Conservation (phyloP, 2,329 filamentous ascomycete genomes). For the Trichoderma sp. region DNA sequence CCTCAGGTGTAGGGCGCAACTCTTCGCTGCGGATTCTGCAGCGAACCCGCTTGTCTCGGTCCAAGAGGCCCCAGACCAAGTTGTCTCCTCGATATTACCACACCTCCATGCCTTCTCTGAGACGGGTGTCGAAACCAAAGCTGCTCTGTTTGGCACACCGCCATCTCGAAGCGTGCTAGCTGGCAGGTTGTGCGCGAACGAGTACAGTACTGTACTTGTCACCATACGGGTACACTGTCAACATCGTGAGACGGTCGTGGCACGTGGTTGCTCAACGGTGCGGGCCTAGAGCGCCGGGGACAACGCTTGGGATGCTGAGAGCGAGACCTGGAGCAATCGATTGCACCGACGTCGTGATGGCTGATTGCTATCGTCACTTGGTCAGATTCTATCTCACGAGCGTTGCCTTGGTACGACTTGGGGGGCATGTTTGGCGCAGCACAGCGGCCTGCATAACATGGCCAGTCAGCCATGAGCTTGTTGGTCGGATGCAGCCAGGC, state of each 20-base stretch:
- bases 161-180: slow-evolving; percentile 3
- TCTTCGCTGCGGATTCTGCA: neutral
- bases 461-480: neutral
- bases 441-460: neutral
- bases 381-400: neutral
- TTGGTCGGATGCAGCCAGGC: slow-evolving; percentile 9
- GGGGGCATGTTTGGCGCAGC: neutral
- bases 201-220: neutral
- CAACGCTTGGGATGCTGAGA: slow-evolving; percentile 28
- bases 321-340: slow-evolving; percentile 27
- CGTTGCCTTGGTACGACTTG: neutral
- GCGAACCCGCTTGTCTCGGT: neutral
- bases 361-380: neutral
- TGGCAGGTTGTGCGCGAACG: neutral
- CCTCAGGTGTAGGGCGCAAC: neutral
- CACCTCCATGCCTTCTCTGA: neutral
- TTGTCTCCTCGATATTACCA: neutral
- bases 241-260: slow-evolving; percentile 9
- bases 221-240: neutral
- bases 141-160: slow-evolving; percentile 3
- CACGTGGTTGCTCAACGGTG: slow-evolving; percentile 39
- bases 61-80: neutral
- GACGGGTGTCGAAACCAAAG: slow-evolving; percentile 5
- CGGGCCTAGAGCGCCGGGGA: slow-evolving; percentile 35
- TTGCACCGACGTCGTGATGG: neutral